Conservation (phyloP, 2,329 filamentous ascomycete species). For the Byssoonygena ceratinophila region DNA sequence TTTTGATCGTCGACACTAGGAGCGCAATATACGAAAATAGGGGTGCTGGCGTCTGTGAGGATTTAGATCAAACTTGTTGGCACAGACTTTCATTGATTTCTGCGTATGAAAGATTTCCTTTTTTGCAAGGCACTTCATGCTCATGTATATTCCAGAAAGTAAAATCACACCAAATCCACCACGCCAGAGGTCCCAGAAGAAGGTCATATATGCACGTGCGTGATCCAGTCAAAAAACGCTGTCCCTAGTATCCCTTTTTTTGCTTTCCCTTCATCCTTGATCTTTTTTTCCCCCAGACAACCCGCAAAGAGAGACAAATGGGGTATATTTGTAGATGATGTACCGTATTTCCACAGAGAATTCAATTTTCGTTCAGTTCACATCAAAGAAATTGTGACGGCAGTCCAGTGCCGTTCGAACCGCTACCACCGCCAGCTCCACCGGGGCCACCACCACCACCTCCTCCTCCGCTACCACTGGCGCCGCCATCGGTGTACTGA, state of each 20-base stretch:
- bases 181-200: too few relatives aligned
- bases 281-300: neutral
- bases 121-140: too few relatives aligned
- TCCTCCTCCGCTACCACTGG: conserved; percentile 12
- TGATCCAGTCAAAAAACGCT: neutral
- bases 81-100: too few relatives aligned
- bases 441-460: neutral
- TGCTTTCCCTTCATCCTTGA: neutral
- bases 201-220: too few relatives aligned
- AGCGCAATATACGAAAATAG: too few relatives aligned
- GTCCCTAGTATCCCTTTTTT: neutral
- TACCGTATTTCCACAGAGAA: neutral
- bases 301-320: neutral
- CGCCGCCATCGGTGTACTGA: conserved; percentile 28
- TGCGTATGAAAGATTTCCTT: too few relatives aligned
- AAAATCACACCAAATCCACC: too few relatives aligned
- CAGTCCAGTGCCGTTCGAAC: conserved; percentile 11
- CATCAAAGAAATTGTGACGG: conserved; percentile 15
- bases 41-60: too few relatives aligned
- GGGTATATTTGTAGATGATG: neutral
- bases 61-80: too few relatives aligned
- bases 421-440: neutral
- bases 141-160: too few relatives aligned
- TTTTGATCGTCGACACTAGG: too few relatives aligned
- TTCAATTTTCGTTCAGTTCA: neutral